Evolutionary conservation across 2,329 filamentous ascomycete genomes (phyloP), one percentile per base, ranked within the genome.

Genomic region (Trichoderma atroviride): DNA sequence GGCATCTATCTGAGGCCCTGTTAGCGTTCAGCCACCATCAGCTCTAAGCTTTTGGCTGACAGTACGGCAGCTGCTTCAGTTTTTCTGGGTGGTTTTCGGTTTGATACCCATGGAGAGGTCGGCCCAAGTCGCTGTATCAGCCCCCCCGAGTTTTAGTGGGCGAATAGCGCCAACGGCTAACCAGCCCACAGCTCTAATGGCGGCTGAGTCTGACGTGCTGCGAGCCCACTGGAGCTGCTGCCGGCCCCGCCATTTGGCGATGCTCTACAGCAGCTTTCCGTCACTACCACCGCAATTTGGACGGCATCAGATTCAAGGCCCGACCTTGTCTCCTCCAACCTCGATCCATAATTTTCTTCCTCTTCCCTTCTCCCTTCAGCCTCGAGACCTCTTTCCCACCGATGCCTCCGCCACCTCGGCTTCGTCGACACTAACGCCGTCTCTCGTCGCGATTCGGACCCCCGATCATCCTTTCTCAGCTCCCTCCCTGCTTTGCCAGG

Each of bases 171-270:
- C 57, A 40, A 43, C 57, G 57, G 35, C 57, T 60, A 27, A 22
- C 61, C 47, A 55, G 60, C 33, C 50, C 24, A 43, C 47, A 29
- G 35, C 50, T 43, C 50, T 64, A 64, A n/a, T n/a, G n/a, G 61
- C 61, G 61, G 61, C 61, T 64, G 61, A 55, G 50, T 43, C 47
- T 64, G 61, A 64, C 61, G 61, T 64, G 61, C 61, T 56, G 31
- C 31, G 14, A 35, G 40, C 40, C 61, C 61, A 56, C 61, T 64
- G 35, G n/a, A 56, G 61, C 61, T 56, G 5, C 16, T n/a, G 53
- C 61, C 33, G 13, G 61, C 61, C 52, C 52, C 61, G 61, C 61
- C 27, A 64, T 40, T 40, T 40, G 33, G 50, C 33, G 24, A 29
- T 37, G 33, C 61, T 19, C 19, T 50, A 33, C 27, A 43, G 40